These are phyloP conservation scores for Nyctanthes arbortristis DNA, from an alignment of 257 asterid genomes.

Conservation along the genomic window DNA sequence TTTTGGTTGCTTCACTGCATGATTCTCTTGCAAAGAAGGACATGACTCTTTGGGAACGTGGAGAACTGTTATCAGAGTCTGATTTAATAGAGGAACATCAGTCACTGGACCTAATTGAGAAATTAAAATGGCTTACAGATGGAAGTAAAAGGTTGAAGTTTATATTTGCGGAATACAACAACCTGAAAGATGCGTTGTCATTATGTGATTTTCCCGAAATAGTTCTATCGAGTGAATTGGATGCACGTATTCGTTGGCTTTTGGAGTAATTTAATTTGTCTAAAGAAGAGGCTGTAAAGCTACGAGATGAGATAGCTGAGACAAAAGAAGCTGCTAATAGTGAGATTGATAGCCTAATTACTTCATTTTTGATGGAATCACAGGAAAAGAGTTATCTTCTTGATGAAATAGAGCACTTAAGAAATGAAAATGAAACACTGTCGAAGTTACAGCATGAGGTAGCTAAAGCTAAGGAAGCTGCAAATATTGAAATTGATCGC, in stretches of 20 bases:
- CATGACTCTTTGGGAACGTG: slow-evolving; percentile 54
- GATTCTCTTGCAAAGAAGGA: slow-evolving; percentile 75
- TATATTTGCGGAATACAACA: slow-evolving; percentile 49
- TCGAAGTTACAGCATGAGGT: slow-evolving; percentile 56
- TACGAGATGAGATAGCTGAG: slow-evolving; percentile 55
- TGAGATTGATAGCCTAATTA: slow-evolving; percentile 58
- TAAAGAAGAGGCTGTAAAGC: slow-evolving; percentile 57
- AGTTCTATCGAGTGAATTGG: slow-evolving; percentile 52
- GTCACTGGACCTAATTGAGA: slow-evolving; percentile 56
- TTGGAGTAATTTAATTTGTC: slow-evolving; percentile 50
- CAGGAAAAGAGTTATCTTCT: slow-evolving; percentile 58
- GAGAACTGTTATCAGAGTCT: slow-evolving; percentile 57
- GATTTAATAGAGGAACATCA: slow-evolving; percentile 42
- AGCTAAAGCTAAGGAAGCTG: slow-evolving; percentile 48
- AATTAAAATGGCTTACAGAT: slow-evolving; percentile 60
- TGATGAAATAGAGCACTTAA: slow-evolving; percentile 62
- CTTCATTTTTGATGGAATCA: slow-evolving; percentile 57
- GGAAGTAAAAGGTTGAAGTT: slow-evolving; percentile 58
- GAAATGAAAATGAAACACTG: slow-evolving; percentile 39
- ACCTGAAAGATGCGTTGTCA: slow-evolving; percentile 42
- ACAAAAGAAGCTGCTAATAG: slow-evolving; percentile 51
- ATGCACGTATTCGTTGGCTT: slow-evolving; percentile 60
- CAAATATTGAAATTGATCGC: slow-evolving; percentile 49
- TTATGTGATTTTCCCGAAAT: slow-evolving; percentile 66
- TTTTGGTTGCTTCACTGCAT: slow-evolving; percentile 51